Evolutionary conservation across 805 yeast genomes (phyloP).

Genomic region (Wickerhamiella occidentalis): DNA sequence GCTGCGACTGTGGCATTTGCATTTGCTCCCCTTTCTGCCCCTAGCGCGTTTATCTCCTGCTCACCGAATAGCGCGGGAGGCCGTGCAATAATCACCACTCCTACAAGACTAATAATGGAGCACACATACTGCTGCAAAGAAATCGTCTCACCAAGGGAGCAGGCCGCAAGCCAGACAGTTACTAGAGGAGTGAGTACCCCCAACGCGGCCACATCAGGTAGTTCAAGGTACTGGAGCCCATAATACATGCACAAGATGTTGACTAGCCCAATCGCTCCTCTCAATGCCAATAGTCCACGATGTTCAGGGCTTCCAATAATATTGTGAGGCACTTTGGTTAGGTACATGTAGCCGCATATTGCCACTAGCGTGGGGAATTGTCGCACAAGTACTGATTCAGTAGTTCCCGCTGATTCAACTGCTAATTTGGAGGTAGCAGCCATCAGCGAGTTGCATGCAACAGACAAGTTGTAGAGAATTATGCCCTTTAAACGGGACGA

Average conservation of each 20-base stretch:
- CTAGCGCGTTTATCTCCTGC: too few relatives aligned
- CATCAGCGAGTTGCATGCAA: slow-evolving; percentile 19
- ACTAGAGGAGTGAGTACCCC: slow-evolving; percentile 68
- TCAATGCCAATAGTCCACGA: slow-evolving; percentile 39
- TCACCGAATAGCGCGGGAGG: slow-evolving; percentile 65
- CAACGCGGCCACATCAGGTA: slow-evolving; percentile 72
- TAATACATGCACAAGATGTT: slow-evolving; percentile 74
- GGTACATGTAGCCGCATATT: slow-evolving; percentile 44
- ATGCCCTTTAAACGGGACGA: background rate
- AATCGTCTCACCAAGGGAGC: slow-evolving; percentile 53
- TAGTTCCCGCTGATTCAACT: slow-evolving; percentile 14
- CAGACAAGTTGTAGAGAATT: slow-evolving; percentile 16
- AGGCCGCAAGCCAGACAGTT: slow-evolving; percentile 62
- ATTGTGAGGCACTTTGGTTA: slow-evolving; percentile 42
- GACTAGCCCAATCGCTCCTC: slow-evolving; percentile 66
- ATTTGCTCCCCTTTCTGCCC: slow-evolving; percentile 21
- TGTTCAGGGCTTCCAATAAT: slow-evolving; percentile 58
- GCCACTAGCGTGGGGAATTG: slow-evolving; percentile 59
- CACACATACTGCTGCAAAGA: slow-evolving; percentile 57
- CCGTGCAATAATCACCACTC: slow-evolving; percentile 70
- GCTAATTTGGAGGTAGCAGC: slow-evolving; percentile 19
- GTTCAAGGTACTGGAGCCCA: slow-evolving; percentile 57
- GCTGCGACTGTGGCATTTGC: too few relatives aligned
- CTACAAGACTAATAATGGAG: slow-evolving; percentile 52
- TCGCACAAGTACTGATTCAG: slow-evolving; percentile 49